phyloP scores from a whole-genome alignment of 2,329 filamentous ascomycete genomes.

The Aspergillus ustus region DNA sequence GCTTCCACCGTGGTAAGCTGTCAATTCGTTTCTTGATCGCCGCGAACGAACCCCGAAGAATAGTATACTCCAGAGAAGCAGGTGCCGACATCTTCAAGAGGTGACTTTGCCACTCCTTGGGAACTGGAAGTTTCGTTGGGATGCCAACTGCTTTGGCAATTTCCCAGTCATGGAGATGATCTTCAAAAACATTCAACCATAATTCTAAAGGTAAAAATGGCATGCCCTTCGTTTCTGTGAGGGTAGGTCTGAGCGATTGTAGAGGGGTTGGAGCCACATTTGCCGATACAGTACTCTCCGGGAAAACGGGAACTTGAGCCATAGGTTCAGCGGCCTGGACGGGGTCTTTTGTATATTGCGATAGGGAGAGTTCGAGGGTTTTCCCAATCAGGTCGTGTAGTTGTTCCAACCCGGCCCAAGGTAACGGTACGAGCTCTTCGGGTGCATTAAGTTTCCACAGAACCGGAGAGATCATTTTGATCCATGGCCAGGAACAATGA shows the following conservation, averaged over 20 bases:
- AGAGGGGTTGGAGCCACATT: slow-evolving; percentile 38
- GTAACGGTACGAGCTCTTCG: slow-evolving; percentile 53
- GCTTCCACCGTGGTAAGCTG: slow-evolving; percentile 69
- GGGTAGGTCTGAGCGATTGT: slow-evolving; percentile 27
- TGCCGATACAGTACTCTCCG: slow-evolving; percentile 53
- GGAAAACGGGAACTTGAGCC: neutral
- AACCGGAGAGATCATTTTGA: slow-evolving; percentile 78
- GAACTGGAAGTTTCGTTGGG: slow-evolving; percentile 75
- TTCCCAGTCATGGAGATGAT: slow-evolving; percentile 88
- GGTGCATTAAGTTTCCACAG: slow-evolving; percentile 76
- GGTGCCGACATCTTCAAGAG: slow-evolving; percentile 68
- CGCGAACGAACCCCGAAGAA: slow-evolving; percentile 72
- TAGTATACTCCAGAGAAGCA: slow-evolving; percentile 80
- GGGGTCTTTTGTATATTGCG: slow-evolving; percentile 17
- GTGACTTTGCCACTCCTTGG: slow-evolving; percentile 72
- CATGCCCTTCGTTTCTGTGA: slow-evolving; percentile 25
- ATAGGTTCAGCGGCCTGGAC: slow-evolving; percentile 14
- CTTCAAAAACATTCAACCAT: slow-evolving; percentile 81
- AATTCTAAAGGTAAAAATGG: slow-evolving; percentile 75
- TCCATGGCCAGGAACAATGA: slow-evolving; percentile 82
- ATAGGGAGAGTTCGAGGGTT: slow-evolving; percentile 21
- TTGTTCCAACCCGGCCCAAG: slow-evolving; percentile 54
- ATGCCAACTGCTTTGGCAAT: slow-evolving; percentile 79
- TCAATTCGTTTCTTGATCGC: slow-evolving; percentile 76
- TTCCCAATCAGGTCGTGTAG: slow-evolving; percentile 38